Percentiles rank a stretch among this genome's conserved stretches.
Evolutionary conservation across 441 rosid genomes (phyloP).

Genomic region (Populus hybrid): DNA sequence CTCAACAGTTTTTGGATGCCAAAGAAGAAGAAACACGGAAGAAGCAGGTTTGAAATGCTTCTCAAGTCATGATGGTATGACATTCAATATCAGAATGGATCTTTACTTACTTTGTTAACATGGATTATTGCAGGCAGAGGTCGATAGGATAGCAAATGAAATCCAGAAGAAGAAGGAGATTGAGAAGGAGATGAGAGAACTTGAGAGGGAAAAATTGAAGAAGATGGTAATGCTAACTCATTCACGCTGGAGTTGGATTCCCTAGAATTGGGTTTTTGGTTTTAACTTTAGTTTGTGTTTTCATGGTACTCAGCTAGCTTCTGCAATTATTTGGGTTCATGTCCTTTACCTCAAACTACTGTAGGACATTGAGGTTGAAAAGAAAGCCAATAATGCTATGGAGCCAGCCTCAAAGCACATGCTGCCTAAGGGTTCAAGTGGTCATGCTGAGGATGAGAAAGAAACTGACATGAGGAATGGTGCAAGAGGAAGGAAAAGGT

Average conservation of each 20-base stretch:
- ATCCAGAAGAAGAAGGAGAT: conserved; percentile 64
- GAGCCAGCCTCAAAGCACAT: conserved; percentile 37
- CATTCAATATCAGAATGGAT: not conserved
- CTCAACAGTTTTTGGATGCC: conserved; percentile 90
- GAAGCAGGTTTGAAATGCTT: conserved; percentile 50
- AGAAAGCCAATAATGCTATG: conserved; percentile 37
- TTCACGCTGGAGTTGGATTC: conserved; percentile 67
- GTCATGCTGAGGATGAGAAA: conserved; percentile 40
- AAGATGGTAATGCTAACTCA: conserved; percentile 73
- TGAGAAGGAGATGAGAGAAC: conserved; percentile 60
- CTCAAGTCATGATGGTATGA: not conserved
- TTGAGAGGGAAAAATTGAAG: conserved; percentile 46
- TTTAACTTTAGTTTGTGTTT: conserved; percentile 80
- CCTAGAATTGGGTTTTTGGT: conserved; percentile 40
- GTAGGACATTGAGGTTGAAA: conserved; percentile 82
- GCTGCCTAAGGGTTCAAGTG: conserved; percentile 38
- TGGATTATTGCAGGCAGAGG: conserved; percentile 55
- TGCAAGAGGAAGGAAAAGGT: conserved; percentile 66
- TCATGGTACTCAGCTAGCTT: conserved; percentile 93
- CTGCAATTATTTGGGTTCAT: conserved; percentile 99
- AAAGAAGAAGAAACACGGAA: conserved; percentile 74
- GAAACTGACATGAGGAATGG: conserved; percentile 55
- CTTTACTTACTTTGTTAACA: conserved; percentile 13
- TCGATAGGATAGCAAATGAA: conserved; percentile 53
- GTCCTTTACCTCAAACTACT: conserved; percentile 99